Evolutionary conservation across 2,329 filamentous ascomycete species (phyloP), one percentile per base, ranked within the genome.

Genomic region (Cytospora piceicola): DNA sequence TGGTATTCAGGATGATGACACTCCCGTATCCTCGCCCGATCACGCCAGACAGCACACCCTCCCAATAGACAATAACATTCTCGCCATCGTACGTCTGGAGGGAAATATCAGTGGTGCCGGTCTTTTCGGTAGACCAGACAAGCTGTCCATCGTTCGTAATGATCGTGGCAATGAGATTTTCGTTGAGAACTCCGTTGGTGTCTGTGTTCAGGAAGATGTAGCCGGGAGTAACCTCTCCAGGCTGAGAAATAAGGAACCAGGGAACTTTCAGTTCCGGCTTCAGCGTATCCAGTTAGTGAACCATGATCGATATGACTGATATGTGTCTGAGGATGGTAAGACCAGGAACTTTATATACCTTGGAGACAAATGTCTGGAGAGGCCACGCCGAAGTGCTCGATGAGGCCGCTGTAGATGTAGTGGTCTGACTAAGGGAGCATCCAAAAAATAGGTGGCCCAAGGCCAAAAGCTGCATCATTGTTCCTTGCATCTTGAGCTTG

Each of bases 51-150:
- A 76, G 74, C 22, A 76, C 74, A 5, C 79, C 79, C 54, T 81
- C 75, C 60, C 81, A 81, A 56, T 72, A 74, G 62, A 77, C 76
- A 3, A 82, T 71, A 0, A 80, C 75, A 61, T 78, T 74, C 61
- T 77, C 69, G 12, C 76, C 79, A 58, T 79, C 77, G 75, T 75
- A 80, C 20, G 71, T 72, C 58, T 76, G 78, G 69, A 80, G 79
- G 63, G 80, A 79, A 34, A 76, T 75, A 9, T 75, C 70, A 74
- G 77, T 81, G 70, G 77, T 77, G 4, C 75, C 76, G 58, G 76
- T 78, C 68, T 78, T 77, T 1, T 74, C 75, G 15, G 79, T 77
- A 3, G 78, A 81, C 79, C 79, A 81, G 58, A 81, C 72, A 1
- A 81, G 73, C 53, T 80, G 78, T 4, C 79, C 79, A 46, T 79